Evolutionary conservation across 2,329 filamentous ascomycete species (phyloP), one percentile per base, ranked within the genome.

Genomic region (Colletotrichum simmondsii): DNA sequence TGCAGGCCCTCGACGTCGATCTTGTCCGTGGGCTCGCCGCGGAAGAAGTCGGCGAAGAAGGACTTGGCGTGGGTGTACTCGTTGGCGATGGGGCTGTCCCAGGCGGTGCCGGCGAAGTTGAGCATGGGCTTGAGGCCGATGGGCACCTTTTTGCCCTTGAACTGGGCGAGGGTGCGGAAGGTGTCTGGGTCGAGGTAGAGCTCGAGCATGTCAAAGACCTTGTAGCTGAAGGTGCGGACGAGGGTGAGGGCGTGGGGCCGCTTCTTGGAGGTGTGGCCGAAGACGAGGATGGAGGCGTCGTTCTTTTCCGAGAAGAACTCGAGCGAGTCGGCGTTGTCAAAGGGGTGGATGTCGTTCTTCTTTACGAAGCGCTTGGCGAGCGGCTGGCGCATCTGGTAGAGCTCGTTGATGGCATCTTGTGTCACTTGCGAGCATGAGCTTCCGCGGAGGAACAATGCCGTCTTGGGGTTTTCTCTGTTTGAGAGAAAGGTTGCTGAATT

Each of bases 271-370:
- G 92, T 93, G 81, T 90, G 92, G 65, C 92, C 95, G 78, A 97
- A 97, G 76, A 97, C 89, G 76, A 98, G 89, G 60, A 98, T 87
- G 58, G 92, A 93, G 79, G 94, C 92, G 83, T 99, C 97, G 85
- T 99, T 99, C 87, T 98, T 99, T 81, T 95, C 92, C 75, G 93
- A 93, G 87, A 99, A 95, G 87, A 99, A 99, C 84, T 98, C 95
- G 76, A 98, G 90, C 65, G 93, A 96, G 32, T 92, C 88, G 75
- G 93, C 86, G 81, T 97, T 95, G 83, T 98, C 96, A 83, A 99
- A 99, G 2, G 97, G 97, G 83, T 97, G 95, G 78, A 98, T 93
- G 77, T 92, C 89, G 84, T 99, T 99, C 87, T 98, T 98, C 90
- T 98, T 99, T 84, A 92, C 94, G 86, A 99, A 98, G 77, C 95